phyloP scores from a whole-genome alignment of 106 monocot species.

The Agapanthus africanus region DNA sequence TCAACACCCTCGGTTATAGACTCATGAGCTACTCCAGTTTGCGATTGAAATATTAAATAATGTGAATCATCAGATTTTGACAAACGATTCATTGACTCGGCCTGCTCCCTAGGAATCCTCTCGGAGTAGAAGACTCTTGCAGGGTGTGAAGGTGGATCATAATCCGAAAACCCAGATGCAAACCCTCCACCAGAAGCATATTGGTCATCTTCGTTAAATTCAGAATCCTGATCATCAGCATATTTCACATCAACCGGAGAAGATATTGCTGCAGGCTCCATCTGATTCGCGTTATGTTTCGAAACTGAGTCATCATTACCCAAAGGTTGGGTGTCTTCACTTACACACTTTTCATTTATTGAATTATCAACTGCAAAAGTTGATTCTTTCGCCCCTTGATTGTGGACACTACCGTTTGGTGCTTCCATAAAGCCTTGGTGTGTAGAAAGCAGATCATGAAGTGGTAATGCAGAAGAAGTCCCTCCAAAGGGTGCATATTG shows the following conservation, averaged over 20 bases:
- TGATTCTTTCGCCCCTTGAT: slow-evolving; percentile 13
- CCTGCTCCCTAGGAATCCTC: slow-evolving; percentile 68
- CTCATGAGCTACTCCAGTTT: slow-evolving; percentile 39
- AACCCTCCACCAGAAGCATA: slow-evolving; percentile 43
- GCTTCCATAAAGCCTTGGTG: slow-evolving; percentile 23
- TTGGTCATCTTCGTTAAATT: slow-evolving; percentile 50
- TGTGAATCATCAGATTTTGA: slow-evolving; percentile 96
- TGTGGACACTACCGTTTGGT: slow-evolving; percentile 9
- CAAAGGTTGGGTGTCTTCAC: slow-evolving; percentile 18
- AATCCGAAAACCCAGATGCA: slow-evolving; percentile 49
- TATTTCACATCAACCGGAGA: slow-evolving; percentile 11
- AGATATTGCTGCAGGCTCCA: slow-evolving; percentile 15
- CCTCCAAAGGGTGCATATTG: slow-evolving; percentile 24
- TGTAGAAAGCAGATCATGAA: slow-evolving; percentile 6
- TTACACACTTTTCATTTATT: slow-evolving; percentile 22
- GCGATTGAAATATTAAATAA: slow-evolving; percentile 45
- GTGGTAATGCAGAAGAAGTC: slow-evolving; percentile 23
- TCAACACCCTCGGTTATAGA: slow-evolving; percentile 54
- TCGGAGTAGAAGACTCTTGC: slow-evolving; percentile 76
- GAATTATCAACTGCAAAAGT: slow-evolving; percentile 5
- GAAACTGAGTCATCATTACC: slow-evolving; percentile 26
- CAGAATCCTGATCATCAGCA: slow-evolving; percentile 22
- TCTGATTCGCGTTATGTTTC: slow-evolving; percentile 25
- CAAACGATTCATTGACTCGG: slow-evolving; percentile 51
- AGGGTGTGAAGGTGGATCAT: slow-evolving; percentile 45